A percentile compares a stretch with the other conserved stretches of the same genome.
phyloP scores from a whole-genome alignment of 352 stramenopile species.

The Phytophthora gonapodyides region DNA sequence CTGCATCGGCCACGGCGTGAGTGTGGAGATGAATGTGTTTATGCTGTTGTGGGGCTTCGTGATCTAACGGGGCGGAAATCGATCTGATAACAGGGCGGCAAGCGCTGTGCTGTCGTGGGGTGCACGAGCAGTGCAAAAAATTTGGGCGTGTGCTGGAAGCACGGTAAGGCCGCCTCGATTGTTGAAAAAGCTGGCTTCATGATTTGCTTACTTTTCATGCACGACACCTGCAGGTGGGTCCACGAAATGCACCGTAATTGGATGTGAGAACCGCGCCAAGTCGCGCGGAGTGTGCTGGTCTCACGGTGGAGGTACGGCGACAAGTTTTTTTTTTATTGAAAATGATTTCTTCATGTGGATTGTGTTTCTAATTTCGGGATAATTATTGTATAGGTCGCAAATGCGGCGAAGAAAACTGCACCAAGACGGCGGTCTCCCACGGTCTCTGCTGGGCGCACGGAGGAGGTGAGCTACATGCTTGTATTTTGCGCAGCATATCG shows the following conservation, averaged over 20 bases:
- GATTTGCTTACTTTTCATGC: slow-evolving; percentile 36
- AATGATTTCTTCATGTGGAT: no score
- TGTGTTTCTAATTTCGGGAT: not conserved
- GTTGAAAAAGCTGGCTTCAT: slow-evolving; percentile 43
- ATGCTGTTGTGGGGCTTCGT: slow-evolving; percentile 9
- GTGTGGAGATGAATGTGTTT: slow-evolving; percentile 9
- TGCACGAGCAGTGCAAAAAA: slow-evolving; percentile 82
- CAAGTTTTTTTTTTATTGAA: no score
- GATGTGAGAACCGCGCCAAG: slow-evolving; percentile 75
- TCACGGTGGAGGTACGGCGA: slow-evolving; percentile 60
- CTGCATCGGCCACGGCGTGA: slow-evolving; percentile 72
- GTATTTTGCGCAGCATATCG: not conserved
- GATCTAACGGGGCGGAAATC: slow-evolving; percentile 18
- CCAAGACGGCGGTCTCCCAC: slow-evolving; percentile 79
- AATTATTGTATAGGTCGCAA: slow-evolving; percentile 44
- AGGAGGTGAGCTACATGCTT: slow-evolving; percentile 52
- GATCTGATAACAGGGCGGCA: slow-evolving; percentile 62
- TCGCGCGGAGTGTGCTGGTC: slow-evolving; percentile 81
- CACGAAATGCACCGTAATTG: slow-evolving; percentile 67
- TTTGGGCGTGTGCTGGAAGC: slow-evolving; percentile 77
- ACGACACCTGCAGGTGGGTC: slow-evolving; percentile 56
- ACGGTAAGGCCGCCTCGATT: slow-evolving; percentile 50
- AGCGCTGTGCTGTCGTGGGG: slow-evolving; percentile 60
- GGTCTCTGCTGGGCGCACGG: slow-evolving; percentile 82
- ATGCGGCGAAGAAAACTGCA: slow-evolving; percentile 62